A percentile compares a stretch with the other conserved stretches of the same genome.
phyloP scores from a whole-genome alignment of 78 protist genomes.

The Dictyostelium purpureum region DNA sequence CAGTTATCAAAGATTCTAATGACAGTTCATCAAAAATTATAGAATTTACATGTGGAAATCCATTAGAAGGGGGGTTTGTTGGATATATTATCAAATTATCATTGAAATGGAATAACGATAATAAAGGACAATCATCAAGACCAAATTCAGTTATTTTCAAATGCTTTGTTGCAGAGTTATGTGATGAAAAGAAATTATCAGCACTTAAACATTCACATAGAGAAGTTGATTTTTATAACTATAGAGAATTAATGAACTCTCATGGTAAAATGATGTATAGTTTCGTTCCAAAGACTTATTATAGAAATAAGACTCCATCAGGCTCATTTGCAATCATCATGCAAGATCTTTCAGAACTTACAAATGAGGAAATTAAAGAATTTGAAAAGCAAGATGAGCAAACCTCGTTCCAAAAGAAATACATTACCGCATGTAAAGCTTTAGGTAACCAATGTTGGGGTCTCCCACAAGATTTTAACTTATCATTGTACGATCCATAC shows the following conservation, averaged over 20 bases:
- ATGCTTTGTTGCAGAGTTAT: background rate
- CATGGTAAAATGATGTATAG: background rate
- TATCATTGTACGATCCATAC: background rate
- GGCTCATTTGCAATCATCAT: background rate
- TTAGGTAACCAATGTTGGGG: constrained; percentile 52
- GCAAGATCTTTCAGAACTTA: constrained; percentile 5
- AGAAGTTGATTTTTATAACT: background rate
- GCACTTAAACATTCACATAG: background rate
- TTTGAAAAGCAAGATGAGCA: background rate
- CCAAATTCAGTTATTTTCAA: background rate
- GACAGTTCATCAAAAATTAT: background rate
- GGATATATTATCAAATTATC: background rate
- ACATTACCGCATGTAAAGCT: background rate
- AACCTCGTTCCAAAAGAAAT: too few relatives aligned
- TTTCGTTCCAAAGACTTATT: background rate
- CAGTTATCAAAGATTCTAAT: background rate
- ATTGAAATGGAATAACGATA: constrained; percentile 1
- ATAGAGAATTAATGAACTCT: background rate
- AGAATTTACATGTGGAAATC: background rate
- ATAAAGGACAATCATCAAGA: background rate
- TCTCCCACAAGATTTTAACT: background rate
- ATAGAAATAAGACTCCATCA: background rate
- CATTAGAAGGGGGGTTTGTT: background rate
- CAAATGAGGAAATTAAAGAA: background rate
- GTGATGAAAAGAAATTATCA: background rate